These are phyloP conservation scores for Rhodotorula glutinis DNA, from an alignment of 1,284 basidiomycete genomes.

Conservation along the genomic window DNA sequence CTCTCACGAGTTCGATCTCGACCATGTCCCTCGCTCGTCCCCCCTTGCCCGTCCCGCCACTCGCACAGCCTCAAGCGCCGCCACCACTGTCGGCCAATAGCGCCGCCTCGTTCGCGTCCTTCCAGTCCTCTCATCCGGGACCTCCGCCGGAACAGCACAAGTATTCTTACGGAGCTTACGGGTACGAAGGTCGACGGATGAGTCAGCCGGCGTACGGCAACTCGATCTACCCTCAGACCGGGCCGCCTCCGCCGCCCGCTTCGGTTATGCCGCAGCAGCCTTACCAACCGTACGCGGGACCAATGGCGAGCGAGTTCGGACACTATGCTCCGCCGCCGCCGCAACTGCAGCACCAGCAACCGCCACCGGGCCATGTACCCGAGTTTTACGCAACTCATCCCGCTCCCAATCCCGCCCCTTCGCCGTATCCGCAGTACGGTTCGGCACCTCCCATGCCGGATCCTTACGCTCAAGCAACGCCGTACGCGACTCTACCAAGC, in stretches of 20 bases:
- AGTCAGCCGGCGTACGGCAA: neutral
- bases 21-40: conserved; percentile 17
- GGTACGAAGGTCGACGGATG: neutral
- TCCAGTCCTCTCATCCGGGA: neutral
- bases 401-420: too few species aligned
- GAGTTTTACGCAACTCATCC: too few species aligned
- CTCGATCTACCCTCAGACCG: neutral
- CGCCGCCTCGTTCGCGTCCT: neutral
- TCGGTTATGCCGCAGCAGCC: too few species aligned
- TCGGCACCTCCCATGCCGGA: neutral
- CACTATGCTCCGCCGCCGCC: neutral
- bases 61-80: neutral
- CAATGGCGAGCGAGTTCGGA: conserved; percentile 13
- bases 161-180: neutral
- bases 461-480: neutral
- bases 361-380: too few species aligned
- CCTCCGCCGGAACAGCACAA: neutral
- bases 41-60: conserved; percentile 29
- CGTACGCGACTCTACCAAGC: neutral
- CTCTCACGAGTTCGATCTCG: conserved; percentile 31
- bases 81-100: neutral
- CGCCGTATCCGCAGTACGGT: too few species aligned
- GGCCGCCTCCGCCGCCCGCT: neutral
- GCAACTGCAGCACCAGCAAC: neutral
- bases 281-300: neutral